Conservation (phyloP, 257 asterid genomes). For the Nicotiana benthamiana region DNA sequence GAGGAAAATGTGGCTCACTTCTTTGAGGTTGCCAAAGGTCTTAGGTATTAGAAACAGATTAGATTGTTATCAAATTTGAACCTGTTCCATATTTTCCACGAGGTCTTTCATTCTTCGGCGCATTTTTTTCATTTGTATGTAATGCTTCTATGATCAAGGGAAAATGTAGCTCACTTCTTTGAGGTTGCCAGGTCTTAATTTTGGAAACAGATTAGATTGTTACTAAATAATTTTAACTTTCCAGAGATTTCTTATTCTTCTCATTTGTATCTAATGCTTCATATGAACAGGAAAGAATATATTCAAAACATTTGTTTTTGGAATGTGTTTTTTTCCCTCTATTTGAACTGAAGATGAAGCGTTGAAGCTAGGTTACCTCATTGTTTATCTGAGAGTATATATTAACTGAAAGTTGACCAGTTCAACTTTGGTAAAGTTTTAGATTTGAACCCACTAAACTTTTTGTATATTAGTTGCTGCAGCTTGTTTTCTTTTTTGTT, state of each 20-base stretch:
- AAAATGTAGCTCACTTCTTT: slow-evolving; percentile 92
- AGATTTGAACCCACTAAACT: not conserved
- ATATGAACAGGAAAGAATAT: not conserved
- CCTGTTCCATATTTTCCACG: slow-evolving; percentile 11
- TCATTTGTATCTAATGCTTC: slow-evolving; percentile 7
- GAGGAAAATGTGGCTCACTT: slow-evolving; percentile 98
- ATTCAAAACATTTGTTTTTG: not conserved
- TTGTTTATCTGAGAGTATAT: not conserved
- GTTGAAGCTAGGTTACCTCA: not conserved
- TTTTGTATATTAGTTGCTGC: not conserved
- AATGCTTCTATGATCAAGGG: slow-evolving; percentile 9
- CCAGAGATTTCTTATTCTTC: slow-evolving; percentile 10
- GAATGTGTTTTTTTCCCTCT: not conserved
- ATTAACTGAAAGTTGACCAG: not conserved
- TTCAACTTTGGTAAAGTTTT: not conserved
- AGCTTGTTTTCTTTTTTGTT: not conserved
- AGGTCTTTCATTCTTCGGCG: slow-evolving; percentile 9
- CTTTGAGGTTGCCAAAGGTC: slow-evolving; percentile 92
- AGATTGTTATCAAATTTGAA: not conserved
- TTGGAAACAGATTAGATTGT: slow-evolving; percentile 14
- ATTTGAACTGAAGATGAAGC: not conserved
- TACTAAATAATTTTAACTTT: slow-evolving; percentile 7
- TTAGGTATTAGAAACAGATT: slow-evolving; percentile 44
- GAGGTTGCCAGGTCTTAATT: slow-evolving; percentile 90
- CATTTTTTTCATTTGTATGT: not conserved